Evolutionary conservation across 768 basidiomycete species (phyloP), one percentile per base, ranked within the genome.

Genomic region (Trametes maxima): DNA sequence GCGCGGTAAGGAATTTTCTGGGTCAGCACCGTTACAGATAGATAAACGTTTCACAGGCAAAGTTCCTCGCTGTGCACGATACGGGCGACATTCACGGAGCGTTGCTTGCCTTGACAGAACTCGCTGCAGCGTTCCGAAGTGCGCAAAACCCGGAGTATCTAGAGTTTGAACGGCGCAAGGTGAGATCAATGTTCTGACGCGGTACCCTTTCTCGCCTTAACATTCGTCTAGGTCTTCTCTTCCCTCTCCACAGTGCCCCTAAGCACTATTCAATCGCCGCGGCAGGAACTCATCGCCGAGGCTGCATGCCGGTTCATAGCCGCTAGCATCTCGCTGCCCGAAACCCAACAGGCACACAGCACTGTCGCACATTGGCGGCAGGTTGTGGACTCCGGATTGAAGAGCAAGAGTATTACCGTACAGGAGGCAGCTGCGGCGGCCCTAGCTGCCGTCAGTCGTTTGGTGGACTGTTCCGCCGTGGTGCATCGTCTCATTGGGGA

Each of bases 381-480:
- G 43, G 75, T 96, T 43, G 74, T 95, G 40, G 87, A 94, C 67
- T 76, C 81, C 56, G 85, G 87, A 17, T 76, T 95, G 60, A 90
- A 87, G 73, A 87, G 92, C 70, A 79, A 86, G 61, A 82, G 76
- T 46, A 67, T 71, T 1, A 68, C 73, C 16, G 90, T 90, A 3
- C 95, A 95, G 74, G 86, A 90, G 66, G 85, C 88, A 8, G 92
- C 89, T 36, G 89, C 93, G 13, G 73, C 70, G 24, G 88, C 90
- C 6, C 81, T 93, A 77, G 81, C 82, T 3, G 73, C 80, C n/a
- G 75, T 92, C 59, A 95, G 92, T 72, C 77, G 77, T 57, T 78
- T 92, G 1, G 77, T 80, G 33, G 87, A 94, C 66, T 89, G 86
- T 66, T 82, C 85, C 2, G 67, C 69, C 21, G 79, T 85, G 59